These are phyloP conservation scores for Aaosphaeria pasadenensis DNA, from an alignment of 2,329 filamentous ascomycete species.

Conservation along the genomic window DNA sequence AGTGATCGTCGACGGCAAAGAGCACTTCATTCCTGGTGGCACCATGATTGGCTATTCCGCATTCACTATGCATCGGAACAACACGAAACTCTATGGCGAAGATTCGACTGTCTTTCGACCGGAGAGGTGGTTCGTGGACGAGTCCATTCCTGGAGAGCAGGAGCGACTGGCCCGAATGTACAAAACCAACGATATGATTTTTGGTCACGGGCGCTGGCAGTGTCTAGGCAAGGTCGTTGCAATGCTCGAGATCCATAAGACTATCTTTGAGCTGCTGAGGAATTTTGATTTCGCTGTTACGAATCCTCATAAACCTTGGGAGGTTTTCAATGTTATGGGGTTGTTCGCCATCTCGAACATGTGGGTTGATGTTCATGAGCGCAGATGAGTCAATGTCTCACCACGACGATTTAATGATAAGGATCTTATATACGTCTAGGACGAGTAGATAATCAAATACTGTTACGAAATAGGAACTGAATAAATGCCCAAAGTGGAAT, in stretches of 20 bases:
- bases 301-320: constrained; percentile 29
- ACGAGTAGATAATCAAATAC: too few relatives aligned
- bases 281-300: constrained; percentile 32
- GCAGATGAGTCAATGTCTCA: neutral
- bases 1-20: constrained; percentile 22
- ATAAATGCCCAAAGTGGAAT: too few relatives aligned
- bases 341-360: constrained; percentile 30
- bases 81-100: constrained; percentile 26
- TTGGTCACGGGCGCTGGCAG: constrained; percentile 34
- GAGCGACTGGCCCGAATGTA: constrained; percentile 28
- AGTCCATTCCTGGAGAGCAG: constrained; percentile 14
- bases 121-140: constrained; percentile 46
- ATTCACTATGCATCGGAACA: constrained; percentile 30
- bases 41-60: constrained; percentile 33
- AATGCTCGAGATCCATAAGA: constrained; percentile 38
- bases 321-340: constrained; percentile 22
- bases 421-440: too few relatives aligned
- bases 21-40: constrained; percentile 32
- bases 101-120: constrained; percentile 49
- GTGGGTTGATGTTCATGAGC: constrained; percentile 27
- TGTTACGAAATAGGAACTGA: too few relatives aligned
- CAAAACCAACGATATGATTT: constrained; percentile 32
- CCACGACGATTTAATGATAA: too few relatives aligned
- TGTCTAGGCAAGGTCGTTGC: constrained; percentile 35
- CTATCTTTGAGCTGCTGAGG: constrained; percentile 40